phyloP scores from a whole-genome alignment of 176 grass and related monocot species.

The Themeda triandra region DNA sequence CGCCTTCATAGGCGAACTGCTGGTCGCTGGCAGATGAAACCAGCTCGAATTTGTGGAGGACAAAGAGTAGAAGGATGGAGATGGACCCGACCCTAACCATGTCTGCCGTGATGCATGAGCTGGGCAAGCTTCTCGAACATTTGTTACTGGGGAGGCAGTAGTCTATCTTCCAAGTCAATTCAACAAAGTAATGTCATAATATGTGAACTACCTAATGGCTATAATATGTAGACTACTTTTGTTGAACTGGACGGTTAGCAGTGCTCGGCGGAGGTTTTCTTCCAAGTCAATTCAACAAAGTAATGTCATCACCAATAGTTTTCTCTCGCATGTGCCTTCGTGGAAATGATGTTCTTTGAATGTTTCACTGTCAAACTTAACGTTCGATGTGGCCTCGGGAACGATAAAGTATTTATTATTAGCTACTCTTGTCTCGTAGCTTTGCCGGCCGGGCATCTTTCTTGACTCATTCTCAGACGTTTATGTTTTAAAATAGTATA shows the following conservation, averaged over 20 bases:
- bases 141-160: background rate
- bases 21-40: conserved; percentile 1
- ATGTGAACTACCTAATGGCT: background rate
- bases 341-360: background rate
- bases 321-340: background rate
- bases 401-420: no score
- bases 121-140: background rate
- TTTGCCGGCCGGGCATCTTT: conserved; percentile 12
- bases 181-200: no score
- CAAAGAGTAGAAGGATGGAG: conserved; percentile 2
- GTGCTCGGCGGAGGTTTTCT: background rate
- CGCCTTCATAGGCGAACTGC: conserved; percentile 33
- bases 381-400: background rate
- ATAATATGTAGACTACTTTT: background rate
- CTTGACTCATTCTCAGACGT: background rate
- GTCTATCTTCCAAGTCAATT: no score
- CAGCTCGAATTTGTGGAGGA: background rate
- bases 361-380: background rate
- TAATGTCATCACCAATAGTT: background rate
- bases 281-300: conserved; percentile 18
- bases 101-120: background rate
- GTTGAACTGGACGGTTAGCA: background rate
- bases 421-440: background rate
- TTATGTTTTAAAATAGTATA: background rate
- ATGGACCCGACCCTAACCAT: conserved; percentile 18